Evolutionary conservation across 208 protist species (phyloP).

Genomic region (Acanthamoeba royreba): DNA sequence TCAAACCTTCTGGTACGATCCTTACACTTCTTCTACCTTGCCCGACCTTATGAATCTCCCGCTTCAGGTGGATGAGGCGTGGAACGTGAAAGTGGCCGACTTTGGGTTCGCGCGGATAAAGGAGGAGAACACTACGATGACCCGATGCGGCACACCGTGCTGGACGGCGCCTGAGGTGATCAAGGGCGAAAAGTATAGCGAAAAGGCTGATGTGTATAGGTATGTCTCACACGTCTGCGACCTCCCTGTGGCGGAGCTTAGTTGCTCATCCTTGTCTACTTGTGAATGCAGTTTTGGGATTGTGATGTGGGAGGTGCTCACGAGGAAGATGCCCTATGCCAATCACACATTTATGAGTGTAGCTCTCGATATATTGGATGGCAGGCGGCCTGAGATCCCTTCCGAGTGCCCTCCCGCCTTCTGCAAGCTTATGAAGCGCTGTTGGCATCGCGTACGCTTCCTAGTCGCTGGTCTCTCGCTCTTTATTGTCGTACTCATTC

Average conservation of each 20-base stretch:
- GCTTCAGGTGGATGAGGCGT: background rate
- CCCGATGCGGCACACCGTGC: constrained; percentile 13
- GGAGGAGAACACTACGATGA: constrained; percentile 2
- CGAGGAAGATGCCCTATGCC: background rate
- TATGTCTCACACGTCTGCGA: too few relatives aligned
- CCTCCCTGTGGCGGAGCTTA: too few relatives aligned
- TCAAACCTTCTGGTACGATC: constrained; percentile 41
- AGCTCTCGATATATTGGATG: background rate
- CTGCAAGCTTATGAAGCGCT: background rate
- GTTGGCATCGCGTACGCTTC: background rate
- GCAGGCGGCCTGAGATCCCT: background rate
- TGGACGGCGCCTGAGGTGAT: background rate
- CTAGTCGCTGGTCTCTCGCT: too few relatives aligned
- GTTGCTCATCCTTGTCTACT: background rate
- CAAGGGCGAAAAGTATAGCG: background rate
- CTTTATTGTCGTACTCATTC: too few relatives aligned
- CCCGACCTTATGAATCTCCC: too few relatives aligned
- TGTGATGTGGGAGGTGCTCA: constrained; percentile 1
- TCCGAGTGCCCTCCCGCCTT: background rate
- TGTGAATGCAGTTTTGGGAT: background rate
- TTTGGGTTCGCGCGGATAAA: background rate
- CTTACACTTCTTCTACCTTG: too few relatives aligned
- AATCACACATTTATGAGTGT: background rate
- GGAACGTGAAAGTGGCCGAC: constrained; percentile 12
- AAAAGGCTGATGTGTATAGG: constrained; percentile 23